A percentile compares a stretch with the other conserved stretches of the same genome.
Evolutionary conservation across 2,329 filamentous ascomycete species (phyloP).

Genomic region (Penicillium sp.): DNA sequence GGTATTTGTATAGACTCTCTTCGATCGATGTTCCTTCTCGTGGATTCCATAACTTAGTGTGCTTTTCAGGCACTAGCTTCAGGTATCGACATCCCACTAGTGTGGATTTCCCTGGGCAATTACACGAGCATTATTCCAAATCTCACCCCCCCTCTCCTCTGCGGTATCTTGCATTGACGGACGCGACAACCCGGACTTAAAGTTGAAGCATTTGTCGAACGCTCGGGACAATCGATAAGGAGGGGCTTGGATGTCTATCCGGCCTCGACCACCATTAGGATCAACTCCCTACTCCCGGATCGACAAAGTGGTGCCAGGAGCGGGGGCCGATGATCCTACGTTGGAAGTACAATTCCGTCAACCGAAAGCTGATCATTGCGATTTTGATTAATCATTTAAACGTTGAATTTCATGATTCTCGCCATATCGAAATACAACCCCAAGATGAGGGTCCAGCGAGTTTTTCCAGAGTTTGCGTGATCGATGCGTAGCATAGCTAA

Average conservation of each 20-base stretch:
- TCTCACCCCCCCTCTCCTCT: background rate
- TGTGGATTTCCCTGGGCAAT: background rate
- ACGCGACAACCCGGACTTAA: conserved; percentile 7
- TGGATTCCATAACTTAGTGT: background rate
- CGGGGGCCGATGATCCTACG: conserved; percentile 5
- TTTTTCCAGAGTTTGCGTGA: background rate
- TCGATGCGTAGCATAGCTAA: background rate
- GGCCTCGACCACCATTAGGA: conserved; percentile 18
- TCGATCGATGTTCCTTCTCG: background rate
- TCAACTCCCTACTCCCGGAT: conserved; percentile 21
- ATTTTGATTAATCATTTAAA: background rate
- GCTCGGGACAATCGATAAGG: background rate
- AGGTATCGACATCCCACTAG: background rate
- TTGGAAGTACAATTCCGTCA: background rate
- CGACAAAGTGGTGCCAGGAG: conserved; percentile 10
- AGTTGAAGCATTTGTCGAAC: background rate
- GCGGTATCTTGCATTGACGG: conserved; percentile 5
- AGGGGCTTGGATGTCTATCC: background rate
- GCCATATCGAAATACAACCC: no score
- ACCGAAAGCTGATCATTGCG: background rate
- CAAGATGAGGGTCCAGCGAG: background rate
- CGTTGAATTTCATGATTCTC: background rate
- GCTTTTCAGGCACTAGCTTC: background rate
- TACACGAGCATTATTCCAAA: background rate
- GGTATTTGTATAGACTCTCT: background rate